Evolutionary conservation across 192 early-diverging fungal genomes (phyloP).

Genomic region (Entrophospora sp.): DNA sequence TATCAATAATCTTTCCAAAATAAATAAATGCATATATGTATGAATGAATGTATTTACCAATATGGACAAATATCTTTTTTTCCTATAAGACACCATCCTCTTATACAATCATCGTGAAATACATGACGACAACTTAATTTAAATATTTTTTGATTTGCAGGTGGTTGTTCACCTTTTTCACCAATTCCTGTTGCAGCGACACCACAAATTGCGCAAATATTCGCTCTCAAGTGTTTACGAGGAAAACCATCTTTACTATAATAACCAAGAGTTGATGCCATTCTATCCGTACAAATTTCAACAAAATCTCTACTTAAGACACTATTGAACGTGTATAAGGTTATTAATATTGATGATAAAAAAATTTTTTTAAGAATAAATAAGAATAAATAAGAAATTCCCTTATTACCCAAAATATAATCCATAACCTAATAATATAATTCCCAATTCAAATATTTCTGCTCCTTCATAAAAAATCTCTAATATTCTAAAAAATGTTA

Average conservation of each 20-base stretch:
- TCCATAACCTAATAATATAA: slow-evolving; percentile 46
- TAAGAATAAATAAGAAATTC: background rate
- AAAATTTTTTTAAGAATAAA: background rate
- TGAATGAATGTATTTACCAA: slow-evolving; percentile 28
- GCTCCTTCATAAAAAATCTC: slow-evolving; percentile 32
- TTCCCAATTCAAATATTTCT: slow-evolving; percentile 32
- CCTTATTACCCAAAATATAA: slow-evolving; percentile 52
- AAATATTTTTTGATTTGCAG: no score
- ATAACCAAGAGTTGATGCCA: slow-evolving; percentile 54
- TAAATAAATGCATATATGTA: background rate
- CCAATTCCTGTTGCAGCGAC: background rate
- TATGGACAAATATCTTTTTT: slow-evolving; percentile 59
- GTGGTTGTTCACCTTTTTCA: slow-evolving; percentile 23
- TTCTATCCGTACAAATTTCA: slow-evolving; percentile 52
- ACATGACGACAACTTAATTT: slow-evolving; percentile 43
- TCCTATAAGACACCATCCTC: slow-evolving; percentile 55
- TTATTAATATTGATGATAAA: background rate
- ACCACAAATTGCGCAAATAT: slow-evolving; percentile 53
- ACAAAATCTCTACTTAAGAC: slow-evolving; percentile 54
- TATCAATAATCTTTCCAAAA: background rate
- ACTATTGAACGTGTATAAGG: slow-evolving; percentile 18
- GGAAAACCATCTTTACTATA: slow-evolving; percentile 53
- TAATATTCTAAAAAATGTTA: slow-evolving; percentile 45
- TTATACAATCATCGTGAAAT: slow-evolving; percentile 57
- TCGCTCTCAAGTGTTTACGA: slow-evolving; percentile 39